A percentile compares a stretch with the other conserved stretches of the same genome.
Evolutionary conservation across 2,329 filamentous ascomycete species (phyloP).

Genomic region (Phoma sp.): DNA sequence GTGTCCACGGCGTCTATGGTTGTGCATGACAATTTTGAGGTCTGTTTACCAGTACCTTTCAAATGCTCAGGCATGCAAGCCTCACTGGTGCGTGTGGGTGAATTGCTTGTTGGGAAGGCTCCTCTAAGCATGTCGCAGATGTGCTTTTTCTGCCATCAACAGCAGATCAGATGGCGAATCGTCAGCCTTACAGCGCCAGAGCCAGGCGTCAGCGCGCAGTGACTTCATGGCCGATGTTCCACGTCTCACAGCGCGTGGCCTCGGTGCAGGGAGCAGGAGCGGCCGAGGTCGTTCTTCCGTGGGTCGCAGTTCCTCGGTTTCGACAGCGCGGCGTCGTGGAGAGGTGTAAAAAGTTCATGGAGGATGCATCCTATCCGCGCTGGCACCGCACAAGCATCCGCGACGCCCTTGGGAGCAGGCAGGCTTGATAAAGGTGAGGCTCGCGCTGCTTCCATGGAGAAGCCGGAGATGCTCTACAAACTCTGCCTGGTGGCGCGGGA

Average conservation of each 20-base stretch:
- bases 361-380: background rate
- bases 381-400: slow-evolving; percentile 4
- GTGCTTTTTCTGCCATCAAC: slow-evolving; percentile 9
- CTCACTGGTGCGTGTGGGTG: slow-evolving; percentile 1
- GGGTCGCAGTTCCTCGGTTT: slow-evolving; percentile 9
- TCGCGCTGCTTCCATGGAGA: slow-evolving; percentile 34
- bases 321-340: background rate
- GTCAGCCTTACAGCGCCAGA: slow-evolving; percentile 24
- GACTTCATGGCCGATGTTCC: slow-evolving; percentile 24
- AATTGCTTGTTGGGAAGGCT: background rate
- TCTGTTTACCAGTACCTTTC: background rate
- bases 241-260: slow-evolving; percentile 30
- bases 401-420: slow-evolving; percentile 7
- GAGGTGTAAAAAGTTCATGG: slow-evolving; percentile 17
- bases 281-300: slow-evolving; percentile 26
- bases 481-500: slow-evolving; percentile 32
- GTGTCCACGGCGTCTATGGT: slow-evolving; percentile 2
- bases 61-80: background rate
- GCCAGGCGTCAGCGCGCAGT: slow-evolving; percentile 14
- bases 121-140: background rate
- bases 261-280: slow-evolving; percentile 19
- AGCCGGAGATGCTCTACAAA: slow-evolving; percentile 41
- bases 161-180: slow-evolving; percentile 18
- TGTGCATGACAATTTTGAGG: slow-evolving; percentile 2
- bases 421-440: slow-evolving; percentile 23